Base-by-base conservation (phyloP, 306 rosid species). In the Ammopiptanthus mongolicus region DNA sequence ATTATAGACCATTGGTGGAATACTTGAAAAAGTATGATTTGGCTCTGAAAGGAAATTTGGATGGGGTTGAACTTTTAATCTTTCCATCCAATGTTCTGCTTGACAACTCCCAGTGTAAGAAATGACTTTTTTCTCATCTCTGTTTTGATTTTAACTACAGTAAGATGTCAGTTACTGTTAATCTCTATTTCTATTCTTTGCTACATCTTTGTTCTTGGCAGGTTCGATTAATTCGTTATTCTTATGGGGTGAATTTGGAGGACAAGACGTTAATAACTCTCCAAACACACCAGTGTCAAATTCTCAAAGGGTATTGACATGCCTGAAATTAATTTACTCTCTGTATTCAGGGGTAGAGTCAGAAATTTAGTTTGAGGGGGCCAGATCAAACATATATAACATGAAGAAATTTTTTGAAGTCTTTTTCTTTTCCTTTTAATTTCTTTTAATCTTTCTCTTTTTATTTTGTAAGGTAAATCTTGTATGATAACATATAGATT, bases 81-180 rank as follows among this genome's bases (percentile, higher is more conserved):
- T 82, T 78, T 67, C 31, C 86, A 29, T 78, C 86, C 17, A 73
- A 60, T 29, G 55, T 44, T 55, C 81, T 81, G 19, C 78, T 74
- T 22, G 74, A 55, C 36, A 18, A 44, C 2, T 55, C 59, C 15
- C 64, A 55, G 65, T 2, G 65, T 74, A 74, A 60, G 70, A 34
- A 29, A 59, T 73, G 46, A 15, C 22, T 5, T 73, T 9, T 48
- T 5, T 10, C 60, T 12, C 59, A 59, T 31, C 36, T 19, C 18
- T 29, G 37, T 47, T 60, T 18, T 18, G 41, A 39, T 42, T 47
- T 29, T 46, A 8, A 56, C 50, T 74, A 18, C 44, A 31, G 4
- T 29, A 59, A 44, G 41, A 28, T 57, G 15, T 9, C 2, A 42
- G 19, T 51, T 15, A 28, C 46, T 1, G 5, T 57, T 42, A 13